Evolutionary conservation across 495 filamentous ascomycete species (phyloP).

Genomic region (Lophium mytilinum): DNA sequence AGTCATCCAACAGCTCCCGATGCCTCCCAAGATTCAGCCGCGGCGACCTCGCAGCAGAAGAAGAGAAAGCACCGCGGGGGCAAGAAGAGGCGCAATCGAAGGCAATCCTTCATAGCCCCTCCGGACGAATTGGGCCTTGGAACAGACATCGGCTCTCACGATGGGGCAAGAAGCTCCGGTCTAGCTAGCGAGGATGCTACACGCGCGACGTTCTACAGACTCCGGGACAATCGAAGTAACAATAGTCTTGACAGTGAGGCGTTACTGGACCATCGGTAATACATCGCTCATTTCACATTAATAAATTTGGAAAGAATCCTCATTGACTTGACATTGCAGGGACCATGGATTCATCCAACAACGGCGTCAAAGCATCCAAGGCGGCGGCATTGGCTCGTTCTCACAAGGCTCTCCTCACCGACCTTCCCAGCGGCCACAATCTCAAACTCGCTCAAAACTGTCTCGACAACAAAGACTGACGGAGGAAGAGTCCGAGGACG

Average conservation of each 20-base stretch:
- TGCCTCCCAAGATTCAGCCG: not conserved
- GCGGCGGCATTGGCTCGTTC: not conserved
- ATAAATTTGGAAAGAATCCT: too few species aligned
- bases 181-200: conserved; percentile 21
- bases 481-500: conserved; percentile 26
- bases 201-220: conserved; percentile 28
- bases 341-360: conserved; percentile 14
- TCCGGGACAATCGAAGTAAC: conserved; percentile 27
- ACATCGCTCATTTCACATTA: not conserved
- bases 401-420: conserved; percentile 1
- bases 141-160: conserved; percentile 18
- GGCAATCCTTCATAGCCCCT: conserved; percentile 54
- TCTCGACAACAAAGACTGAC: conserved; percentile 11
- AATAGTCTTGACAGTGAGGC: conserved; percentile 36
- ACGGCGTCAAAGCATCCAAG: conserved; percentile 15
- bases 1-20: not conserved
- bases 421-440: not conserved
- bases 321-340: not conserved
- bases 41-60: conserved; percentile 1
- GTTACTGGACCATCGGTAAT: conserved; percentile 32
- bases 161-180: conserved; percentile 29
- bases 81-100: conserved; percentile 54
- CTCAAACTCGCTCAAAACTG: conserved; percentile 14
- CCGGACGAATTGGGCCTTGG: conserved; percentile 37
- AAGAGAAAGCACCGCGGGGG: conserved; percentile 45